Percentiles rank a stretch among this genome's conserved stretches.
phyloP scores from a whole-genome alignment of 441 rosid genomes.

The Pelargonium myrrhifolium region DNA sequence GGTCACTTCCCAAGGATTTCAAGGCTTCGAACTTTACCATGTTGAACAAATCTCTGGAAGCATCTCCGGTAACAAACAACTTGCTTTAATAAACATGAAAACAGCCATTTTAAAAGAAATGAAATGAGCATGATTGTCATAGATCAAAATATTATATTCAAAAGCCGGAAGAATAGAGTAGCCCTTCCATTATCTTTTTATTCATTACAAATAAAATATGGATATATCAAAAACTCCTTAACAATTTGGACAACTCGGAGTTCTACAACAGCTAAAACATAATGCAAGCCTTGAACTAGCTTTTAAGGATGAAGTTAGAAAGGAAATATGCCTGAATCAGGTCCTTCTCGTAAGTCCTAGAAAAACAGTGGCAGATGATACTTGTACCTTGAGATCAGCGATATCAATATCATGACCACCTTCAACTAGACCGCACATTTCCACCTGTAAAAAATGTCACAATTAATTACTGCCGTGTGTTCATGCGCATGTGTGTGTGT shows the following conservation, averaged over 20 bases:
- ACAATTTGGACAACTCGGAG: neutral
- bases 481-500: neutral
- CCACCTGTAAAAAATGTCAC: slow-evolving; percentile 46
- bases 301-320: neutral
- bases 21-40: neutral
- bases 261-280: slow-evolving; percentile 20
- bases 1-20: too few relatives aligned
- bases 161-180: neutral
- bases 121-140: neutral
- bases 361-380: slow-evolving; percentile 80
- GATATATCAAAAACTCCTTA: neutral
- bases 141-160: neutral
- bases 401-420: slow-evolving; percentile 95
- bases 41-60: neutral
- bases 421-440: slow-evolving; percentile 93
- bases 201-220: neutral
- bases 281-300: neutral
- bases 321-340: slow-evolving; percentile 19
- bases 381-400: slow-evolving; percentile 90
- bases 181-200: neutral
- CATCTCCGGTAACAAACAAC: neutral
- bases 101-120: too few relatives aligned
- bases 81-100: neutral
- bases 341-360: slow-evolving; percentile 62
- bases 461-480: neutral